Conservation (phyloP, 169 alveolate species). For the Eimeria maxima region DNA sequence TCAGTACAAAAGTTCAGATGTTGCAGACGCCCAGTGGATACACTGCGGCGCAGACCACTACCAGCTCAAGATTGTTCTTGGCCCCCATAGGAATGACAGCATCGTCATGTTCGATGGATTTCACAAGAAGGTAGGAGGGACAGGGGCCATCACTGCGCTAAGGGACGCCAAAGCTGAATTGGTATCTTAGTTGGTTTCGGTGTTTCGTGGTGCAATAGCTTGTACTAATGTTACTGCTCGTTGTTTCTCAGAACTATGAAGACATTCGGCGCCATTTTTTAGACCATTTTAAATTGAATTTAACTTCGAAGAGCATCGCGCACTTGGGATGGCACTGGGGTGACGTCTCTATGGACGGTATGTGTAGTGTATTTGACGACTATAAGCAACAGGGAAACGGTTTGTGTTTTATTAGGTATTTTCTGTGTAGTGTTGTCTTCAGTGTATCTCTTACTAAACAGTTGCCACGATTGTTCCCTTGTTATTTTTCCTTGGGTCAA, state of each 20-base stretch:
- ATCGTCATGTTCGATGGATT: conserved; percentile 88
- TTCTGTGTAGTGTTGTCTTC: not conserved
- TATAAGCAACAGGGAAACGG: no score
- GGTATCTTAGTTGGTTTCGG: not conserved
- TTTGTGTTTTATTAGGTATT: no score
- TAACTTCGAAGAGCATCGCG: conserved; percentile 86
- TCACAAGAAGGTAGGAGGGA: conserved; percentile 86
- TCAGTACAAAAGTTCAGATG: conserved; percentile 92
- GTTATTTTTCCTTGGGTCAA: no score
- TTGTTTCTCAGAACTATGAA: conserved; percentile 75
- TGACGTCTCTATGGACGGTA: conserved; percentile 90
- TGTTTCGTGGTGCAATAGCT: not conserved
- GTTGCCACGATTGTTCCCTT: no score
- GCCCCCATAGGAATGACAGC: conserved; percentile 87
- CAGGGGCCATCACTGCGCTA: no score
- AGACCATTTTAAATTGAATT: conserved; percentile 88
- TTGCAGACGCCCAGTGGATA: conserved; percentile 90
- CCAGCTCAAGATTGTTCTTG: conserved; percentile 89
- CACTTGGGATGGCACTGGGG: conserved; percentile 96
- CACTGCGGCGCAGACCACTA: conserved; percentile 89
- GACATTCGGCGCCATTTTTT: conserved; percentile 93
- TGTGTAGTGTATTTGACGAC: not conserved
- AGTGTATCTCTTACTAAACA: no score
- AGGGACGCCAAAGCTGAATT: no score
- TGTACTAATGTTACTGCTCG: no score